Evolutionary conservation across 257 asterid species (phyloP).

Genomic region (Jaltomata sinuosa): DNA sequence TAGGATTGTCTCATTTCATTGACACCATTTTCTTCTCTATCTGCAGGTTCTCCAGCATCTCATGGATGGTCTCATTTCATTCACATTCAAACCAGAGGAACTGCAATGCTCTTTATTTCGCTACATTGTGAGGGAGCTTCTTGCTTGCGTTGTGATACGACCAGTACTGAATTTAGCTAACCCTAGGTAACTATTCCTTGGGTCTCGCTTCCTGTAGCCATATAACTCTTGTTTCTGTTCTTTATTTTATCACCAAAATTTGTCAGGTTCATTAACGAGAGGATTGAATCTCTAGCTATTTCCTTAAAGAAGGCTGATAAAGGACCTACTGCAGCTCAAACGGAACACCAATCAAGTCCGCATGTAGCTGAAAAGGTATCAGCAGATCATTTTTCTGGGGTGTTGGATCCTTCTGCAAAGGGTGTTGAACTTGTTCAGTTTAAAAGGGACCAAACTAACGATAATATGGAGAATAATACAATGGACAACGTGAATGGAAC

Average conservation of each 20-base stretch:
- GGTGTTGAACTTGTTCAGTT: constrained; percentile 91
- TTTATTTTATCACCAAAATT: constrained; percentile 20
- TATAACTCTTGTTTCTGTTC: constrained; percentile 5
- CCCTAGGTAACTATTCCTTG: constrained; percentile 54
- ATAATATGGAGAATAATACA: constrained; percentile 22
- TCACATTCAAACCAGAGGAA: constrained; percentile 71
- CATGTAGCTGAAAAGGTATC: constrained; percentile 29
- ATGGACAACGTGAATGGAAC: constrained; percentile 23
- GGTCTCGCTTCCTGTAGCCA: constrained; percentile 5
- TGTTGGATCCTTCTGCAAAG: constrained; percentile 62
- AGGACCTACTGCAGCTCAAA: constrained; percentile 34
- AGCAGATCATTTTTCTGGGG: constrained; percentile 45
- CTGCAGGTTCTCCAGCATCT: constrained; percentile 96
- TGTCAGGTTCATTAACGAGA: constrained; percentile 89
- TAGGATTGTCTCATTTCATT: neutral
- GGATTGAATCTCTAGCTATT: constrained; percentile 67
- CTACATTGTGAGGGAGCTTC: constrained; percentile 74
- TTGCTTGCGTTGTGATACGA: constrained; percentile 84
- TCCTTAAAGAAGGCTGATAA: constrained; percentile 52
- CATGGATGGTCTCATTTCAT: constrained; percentile 73
- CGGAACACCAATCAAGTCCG: constrained; percentile 29
- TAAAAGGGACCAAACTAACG: constrained; percentile 50
- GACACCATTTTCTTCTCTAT: constrained; percentile 1
- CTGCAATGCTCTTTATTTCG: constrained; percentile 76
- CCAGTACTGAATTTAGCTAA: constrained; percentile 88